Conservation (phyloP, 352 stramenopile genomes). For the Globisporangium viniferum region DNA sequence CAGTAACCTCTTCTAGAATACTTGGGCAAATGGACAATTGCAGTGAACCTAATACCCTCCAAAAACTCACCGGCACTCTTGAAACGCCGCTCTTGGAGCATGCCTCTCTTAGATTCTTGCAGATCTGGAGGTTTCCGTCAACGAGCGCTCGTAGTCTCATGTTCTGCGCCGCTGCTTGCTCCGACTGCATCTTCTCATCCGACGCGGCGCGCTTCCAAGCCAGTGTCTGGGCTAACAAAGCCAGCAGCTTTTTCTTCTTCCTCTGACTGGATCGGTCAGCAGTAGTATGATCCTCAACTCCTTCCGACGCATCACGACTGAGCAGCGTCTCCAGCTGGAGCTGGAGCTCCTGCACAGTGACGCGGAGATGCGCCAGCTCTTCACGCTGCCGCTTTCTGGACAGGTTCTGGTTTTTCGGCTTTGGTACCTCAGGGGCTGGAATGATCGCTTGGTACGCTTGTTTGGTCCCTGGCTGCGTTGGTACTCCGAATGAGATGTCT, state of each 20-base stretch:
- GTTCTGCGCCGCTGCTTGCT: background rate
- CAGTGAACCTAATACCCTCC: too few species aligned
- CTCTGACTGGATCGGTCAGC: background rate
- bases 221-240: background rate
- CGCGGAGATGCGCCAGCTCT: background rate
- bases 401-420: conserved; percentile 44
- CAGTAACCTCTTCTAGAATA: too few species aligned
- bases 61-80: background rate
- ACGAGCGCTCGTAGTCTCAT: background rate
- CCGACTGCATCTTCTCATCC: background rate
- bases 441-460: background rate
- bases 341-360: background rate
- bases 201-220: conserved; percentile 4
- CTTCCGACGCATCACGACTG: conserved; percentile 71
- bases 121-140: background rate
- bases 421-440: conserved; percentile 19
- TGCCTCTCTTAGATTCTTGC: background rate
- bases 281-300: background rate
- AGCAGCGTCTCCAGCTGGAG: conserved; percentile 10
- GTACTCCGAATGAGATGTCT: background rate
- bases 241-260: conserved; percentile 2
- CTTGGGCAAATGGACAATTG: too few species aligned
- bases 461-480: background rate
- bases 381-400: conserved; percentile 13
- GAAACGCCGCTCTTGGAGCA: background rate